Base-by-base conservation (phyloP, 306 rosid genomes). In the Fragaria vesca region DNA sequence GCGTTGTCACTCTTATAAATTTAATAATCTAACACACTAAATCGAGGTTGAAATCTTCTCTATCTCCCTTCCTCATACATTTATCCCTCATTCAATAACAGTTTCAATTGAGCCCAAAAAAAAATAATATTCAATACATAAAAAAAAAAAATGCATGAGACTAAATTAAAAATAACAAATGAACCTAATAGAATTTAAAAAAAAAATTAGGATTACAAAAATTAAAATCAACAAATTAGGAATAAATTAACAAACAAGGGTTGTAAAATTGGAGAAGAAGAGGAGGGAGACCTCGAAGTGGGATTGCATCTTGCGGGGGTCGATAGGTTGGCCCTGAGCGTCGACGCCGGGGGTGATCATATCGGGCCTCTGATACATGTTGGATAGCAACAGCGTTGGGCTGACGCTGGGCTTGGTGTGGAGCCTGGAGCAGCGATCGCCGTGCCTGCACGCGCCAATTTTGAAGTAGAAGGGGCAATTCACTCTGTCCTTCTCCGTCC, bases 381-480 rank as follows among this genome's bases (percentile, higher is more conserved):
- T 89, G 2, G 93, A 88, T 21, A 91, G 92, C 48, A 91, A 47
- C 4, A 91, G 73, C 0, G 97, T 91, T 0, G 93, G 92, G 83
- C 97, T 91, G 30, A 91, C 81, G 66, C 92, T 84, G 28, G 97
- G 96, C 71, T 91, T 91, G 0, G 96, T 87, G 76, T 91, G 96
- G 5, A 91, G 88, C 51, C 93, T 78, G 0, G 93, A 87, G 65
- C 93, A 91, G 24, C 93, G 85, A 28, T 91, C 96, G 0, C 93
- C 93, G 6, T 91, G 96, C 21, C 96, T 82, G 48, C 97, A 91
- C 8, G 97, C 97, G 12, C 97, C 97, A 68, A 91, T 89, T 81
- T 91, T 91, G 84, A 89, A 91, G 82, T 89, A 91, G 84, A 91
- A 91, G 9, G 97, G 92, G 50, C 97, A 89, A 48, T 91, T 91